Evolutionary conservation across 345 rosid species (phyloP).

Genomic region (Gossypium anomalum): DNA sequence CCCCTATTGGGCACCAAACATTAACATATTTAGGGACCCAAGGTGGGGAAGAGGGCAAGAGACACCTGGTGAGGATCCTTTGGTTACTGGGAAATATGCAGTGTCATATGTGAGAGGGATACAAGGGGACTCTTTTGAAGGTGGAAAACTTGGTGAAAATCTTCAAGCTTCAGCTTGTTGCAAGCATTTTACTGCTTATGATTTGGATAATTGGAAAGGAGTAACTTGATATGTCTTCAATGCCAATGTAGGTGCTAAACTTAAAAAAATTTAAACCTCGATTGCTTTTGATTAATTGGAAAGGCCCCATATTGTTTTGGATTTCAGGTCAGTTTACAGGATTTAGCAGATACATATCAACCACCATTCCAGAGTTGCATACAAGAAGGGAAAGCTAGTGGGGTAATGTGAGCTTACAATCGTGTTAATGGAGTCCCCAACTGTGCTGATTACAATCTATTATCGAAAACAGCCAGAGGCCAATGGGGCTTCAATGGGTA

Average conservation of each 20-base stretch:
- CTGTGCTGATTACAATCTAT: not conserved
- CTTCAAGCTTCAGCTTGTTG: constrained; percentile 5
- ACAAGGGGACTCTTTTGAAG: not conserved
- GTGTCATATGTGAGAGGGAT: not conserved
- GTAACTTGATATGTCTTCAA: not conserved
- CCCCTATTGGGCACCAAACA: constrained; percentile 2
- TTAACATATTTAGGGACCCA: not conserved
- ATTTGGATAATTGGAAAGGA: not conserved
- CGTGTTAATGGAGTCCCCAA: not conserved
- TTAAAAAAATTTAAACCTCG: not conserved
- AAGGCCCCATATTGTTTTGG: not conserved
- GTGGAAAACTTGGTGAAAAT: not conserved
- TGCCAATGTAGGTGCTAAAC: not conserved
- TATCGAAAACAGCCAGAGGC: not conserved
- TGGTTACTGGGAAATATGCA: constrained; percentile 1
- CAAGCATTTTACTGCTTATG: not conserved
- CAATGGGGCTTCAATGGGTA: not conserved
- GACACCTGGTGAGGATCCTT: not conserved
- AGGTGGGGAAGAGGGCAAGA: constrained; percentile 2
- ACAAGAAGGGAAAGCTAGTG: not conserved
- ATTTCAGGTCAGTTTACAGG: not conserved
- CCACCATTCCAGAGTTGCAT: not conserved
- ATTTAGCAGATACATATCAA: not conserved
- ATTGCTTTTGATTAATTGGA: not conserved
- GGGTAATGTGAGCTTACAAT: constrained; percentile 1